Evolutionary conservation across 164 flowering plant species (phyloP).

Genomic region (Houttuynia cordata): DNA sequence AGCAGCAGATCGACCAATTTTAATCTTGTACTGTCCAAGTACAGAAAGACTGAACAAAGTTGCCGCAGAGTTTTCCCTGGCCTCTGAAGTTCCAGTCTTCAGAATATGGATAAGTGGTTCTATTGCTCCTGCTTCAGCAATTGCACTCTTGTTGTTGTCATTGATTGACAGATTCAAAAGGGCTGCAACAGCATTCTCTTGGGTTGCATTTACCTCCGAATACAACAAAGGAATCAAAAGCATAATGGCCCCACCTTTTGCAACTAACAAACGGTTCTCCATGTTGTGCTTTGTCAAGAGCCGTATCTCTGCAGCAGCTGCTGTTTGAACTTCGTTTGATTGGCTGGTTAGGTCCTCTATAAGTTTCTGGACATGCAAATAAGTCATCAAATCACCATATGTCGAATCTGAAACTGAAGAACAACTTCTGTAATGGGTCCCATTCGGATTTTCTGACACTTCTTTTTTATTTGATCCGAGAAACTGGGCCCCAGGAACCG

Average conservation of each 20-base stretch:
- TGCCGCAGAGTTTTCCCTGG: constrained; percentile 86
- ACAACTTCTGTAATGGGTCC: constrained; percentile 14
- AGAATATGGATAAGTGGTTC: constrained; percentile 76
- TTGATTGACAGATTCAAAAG: constrained; percentile 70
- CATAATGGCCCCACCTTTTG: constrained; percentile 62
- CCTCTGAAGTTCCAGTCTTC: constrained; percentile 48
- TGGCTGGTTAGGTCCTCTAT: constrained; percentile 47
- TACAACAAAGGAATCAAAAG: constrained; percentile 51
- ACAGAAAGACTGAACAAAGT: constrained; percentile 73
- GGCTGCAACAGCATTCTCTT: constrained; percentile 91
- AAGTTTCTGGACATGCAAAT: constrained; percentile 45
- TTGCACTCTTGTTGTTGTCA: constrained; percentile 48
- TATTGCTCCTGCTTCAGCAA: constrained; percentile 66
- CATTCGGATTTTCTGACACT: constrained; percentile 22
- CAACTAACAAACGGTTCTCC: constrained; percentile 64
- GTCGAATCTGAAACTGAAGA: background rate
- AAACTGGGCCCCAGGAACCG: constrained; percentile 25
- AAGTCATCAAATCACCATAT: constrained; percentile 8
- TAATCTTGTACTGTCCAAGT: constrained; percentile 57
- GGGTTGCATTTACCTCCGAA: constrained; percentile 40
- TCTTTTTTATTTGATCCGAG: constrained; percentile 22
- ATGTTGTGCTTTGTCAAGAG: constrained; percentile 59
- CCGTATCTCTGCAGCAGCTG: constrained; percentile 69
- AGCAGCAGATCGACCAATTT: constrained; percentile 82
- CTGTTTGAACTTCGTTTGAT: constrained; percentile 42